Base-by-base conservation (phyloP, 192 early-diverging fungal genomes). In the Coemansia sp. region DNA sequence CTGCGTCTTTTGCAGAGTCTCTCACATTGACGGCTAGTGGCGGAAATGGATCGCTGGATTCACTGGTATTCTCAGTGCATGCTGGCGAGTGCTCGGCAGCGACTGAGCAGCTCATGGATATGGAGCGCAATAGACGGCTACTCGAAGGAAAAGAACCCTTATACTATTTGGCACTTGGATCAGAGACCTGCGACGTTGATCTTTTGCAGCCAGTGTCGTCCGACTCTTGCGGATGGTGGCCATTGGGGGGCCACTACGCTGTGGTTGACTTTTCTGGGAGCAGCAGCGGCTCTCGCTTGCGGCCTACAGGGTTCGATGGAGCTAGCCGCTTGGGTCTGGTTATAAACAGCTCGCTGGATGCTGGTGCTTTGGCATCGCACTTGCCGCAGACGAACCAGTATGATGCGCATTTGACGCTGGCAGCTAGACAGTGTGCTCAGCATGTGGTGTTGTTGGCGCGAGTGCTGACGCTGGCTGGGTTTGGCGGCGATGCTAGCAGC, bases 21-120 rank as follows among this genome's bases (percentile, higher is more conserved):
- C n/a, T 45, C 5, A 42, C 37, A 11, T 0, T 38, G 14, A 42
- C 14, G n/a, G 59, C 45, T 1, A 66, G 66, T 21, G 66, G 70
- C 24, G 31, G 31, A 4, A 71, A 60, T 39, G 69, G 78, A 4
- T 60, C 69, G 2, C 36, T 80, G 43, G 78, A 80, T 3, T 14
- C 63, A 16, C 45, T 72, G 40, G 69, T 80, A n/a, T 46, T 71
- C 7, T 75, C 78, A n/a, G 78, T 75, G 61, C 78, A 80, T 11
- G 72, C 78, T 0, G 78, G 72, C 50, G 78, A 80, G 48, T 46
- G 59, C n/a, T 68, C 18, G 26, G 62, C 69, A 28, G 72, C 65
- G 5, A 80, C 78, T 7, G 73, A 65, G 69, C 78, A 56, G 69
- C 42, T 80, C 62, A 75, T 80, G 78, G 51, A 62, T 13, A 8